Evolutionary conservation across 108 stramenopile genomes (phyloP), one percentile per base, ranked within the genome.

Genomic region (Fragilariopsis cylindrus): DNA sequence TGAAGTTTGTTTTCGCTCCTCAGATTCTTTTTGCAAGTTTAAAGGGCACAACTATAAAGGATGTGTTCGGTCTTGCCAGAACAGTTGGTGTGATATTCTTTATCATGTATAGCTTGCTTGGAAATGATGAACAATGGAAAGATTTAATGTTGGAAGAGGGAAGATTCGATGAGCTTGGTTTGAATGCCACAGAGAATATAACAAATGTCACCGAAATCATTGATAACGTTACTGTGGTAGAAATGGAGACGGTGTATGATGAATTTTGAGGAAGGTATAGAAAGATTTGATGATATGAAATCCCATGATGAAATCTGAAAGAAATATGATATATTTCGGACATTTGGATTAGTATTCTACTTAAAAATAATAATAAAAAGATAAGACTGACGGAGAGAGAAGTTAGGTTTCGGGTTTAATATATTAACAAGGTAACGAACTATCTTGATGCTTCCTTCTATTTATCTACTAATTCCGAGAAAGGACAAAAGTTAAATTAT

Each of bases 1-100:
- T 97, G 92, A 92, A 97, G 63, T 81, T 93, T 45, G 41, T 99
- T 21, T 98, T 99, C 75, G 94, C 92, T 54, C 96, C 90, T 41
- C 72, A 91, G 21, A 93, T 99, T 70, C 76, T 98, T 60, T 86
- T 83, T 48, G 96, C 97, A 2, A 93, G 93, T 70, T 69, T 98
- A n/a, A 89, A 95, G 72, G 96, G 92, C 39, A 96, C 96, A 3
- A 93, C 94, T 5, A 75, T 81, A 77, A 90, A 86, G 60, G 96
- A 98, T 71, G 87, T 95, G n/a, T 75, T 90, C 56, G 74, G 75
- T 16, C 60, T 93, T 30, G 72, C 73, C 4, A 72, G 86, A 71
- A 94, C 96, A 48, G 54, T 98, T 68, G 81, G 71, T 39, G 76
- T 98, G 7, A 92, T 95, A 71, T 87, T 57, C 64, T 86, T 86